Conservation (phyloP, 768 basidiomycete genomes). For the Coprinopsis strossmayeri region DNA sequence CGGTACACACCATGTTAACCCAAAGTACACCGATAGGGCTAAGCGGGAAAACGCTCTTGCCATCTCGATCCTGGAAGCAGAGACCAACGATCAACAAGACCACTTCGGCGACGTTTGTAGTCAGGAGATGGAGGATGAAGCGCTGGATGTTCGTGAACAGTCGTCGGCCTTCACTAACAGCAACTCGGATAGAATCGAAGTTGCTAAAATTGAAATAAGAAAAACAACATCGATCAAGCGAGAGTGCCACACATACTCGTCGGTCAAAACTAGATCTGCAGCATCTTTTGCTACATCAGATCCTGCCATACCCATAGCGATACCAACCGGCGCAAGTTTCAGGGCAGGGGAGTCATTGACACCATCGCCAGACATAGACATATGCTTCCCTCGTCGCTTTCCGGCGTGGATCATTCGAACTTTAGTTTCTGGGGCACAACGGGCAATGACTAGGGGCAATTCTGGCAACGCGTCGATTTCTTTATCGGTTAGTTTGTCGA, state of each 20-base stretch:
- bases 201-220: constrained; percentile 24
- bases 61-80: constrained; percentile 43
- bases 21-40: constrained; percentile 46
- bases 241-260: constrained; percentile 29
- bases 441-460: constrained; percentile 52
- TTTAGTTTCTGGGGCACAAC: constrained; percentile 51
- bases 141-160: constrained; percentile 51
- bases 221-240: neutral
- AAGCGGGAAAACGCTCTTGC: constrained; percentile 48
- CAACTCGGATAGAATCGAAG: constrained; percentile 55
- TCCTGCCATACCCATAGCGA: constrained; percentile 53
- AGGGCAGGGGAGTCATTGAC: constrained; percentile 57
- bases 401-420: constrained; percentile 54
- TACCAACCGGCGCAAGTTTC: constrained; percentile 47
- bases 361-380: constrained; percentile 53
- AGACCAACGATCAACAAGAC: constrained; percentile 49
- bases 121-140: constrained; percentile 48
- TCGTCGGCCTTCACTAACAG: constrained; percentile 51
- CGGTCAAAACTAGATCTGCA: constrained; percentile 49
- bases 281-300: constrained; percentile 52
- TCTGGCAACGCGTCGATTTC: constrained; percentile 43
- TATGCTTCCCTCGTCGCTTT: constrained; percentile 43
- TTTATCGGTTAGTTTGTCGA: constrained; percentile 46
- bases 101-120: constrained; percentile 50
- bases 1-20: constrained; percentile 40